These are phyloP conservation scores for Phytophthora aleatoria DNA, from an alignment of 352 stramenopile species.

Conservation along the genomic window DNA sequence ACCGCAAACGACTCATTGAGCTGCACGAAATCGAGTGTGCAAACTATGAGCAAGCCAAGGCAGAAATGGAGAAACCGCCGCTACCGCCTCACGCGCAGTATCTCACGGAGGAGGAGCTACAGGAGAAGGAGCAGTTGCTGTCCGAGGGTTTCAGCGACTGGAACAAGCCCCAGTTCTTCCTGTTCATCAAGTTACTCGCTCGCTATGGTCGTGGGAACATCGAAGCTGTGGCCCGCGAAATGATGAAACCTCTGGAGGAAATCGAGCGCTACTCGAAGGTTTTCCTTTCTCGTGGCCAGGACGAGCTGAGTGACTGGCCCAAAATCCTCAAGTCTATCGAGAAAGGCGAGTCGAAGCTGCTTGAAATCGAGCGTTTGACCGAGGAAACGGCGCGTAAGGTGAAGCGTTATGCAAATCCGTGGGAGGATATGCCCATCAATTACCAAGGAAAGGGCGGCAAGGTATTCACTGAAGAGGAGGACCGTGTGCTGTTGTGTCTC, in stretches of 20 bases:
- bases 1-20: slow-evolving; percentile 76
- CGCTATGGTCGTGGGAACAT: slow-evolving; percentile 81
- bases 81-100: slow-evolving; percentile 77
- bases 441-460: slow-evolving; percentile 92
- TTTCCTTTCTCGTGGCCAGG: slow-evolving; percentile 72
- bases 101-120: slow-evolving; percentile 82
- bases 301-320: slow-evolving; percentile 80
- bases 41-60: slow-evolving; percentile 82
- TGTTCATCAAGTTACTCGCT: slow-evolving; percentile 86
- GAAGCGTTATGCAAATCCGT: slow-evolving; percentile 78
- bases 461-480: slow-evolving; percentile 97
- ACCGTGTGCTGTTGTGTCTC: slow-evolving; percentile 97
- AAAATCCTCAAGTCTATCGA: slow-evolving; percentile 90
- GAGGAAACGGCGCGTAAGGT: slow-evolving; percentile 81
- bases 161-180: slow-evolving; percentile 89
- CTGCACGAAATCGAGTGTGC: slow-evolving; percentile 83
- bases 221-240: slow-evolving; percentile 79
- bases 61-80: slow-evolving; percentile 76
- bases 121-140: slow-evolving; percentile 94
- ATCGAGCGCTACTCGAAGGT: slow-evolving; percentile 67
- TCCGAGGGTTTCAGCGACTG: slow-evolving; percentile 83
- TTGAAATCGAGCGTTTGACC: slow-evolving; percentile 85
- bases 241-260: slow-evolving; percentile 83
- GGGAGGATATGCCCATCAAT: slow-evolving; percentile 89
- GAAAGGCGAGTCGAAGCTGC: slow-evolving; percentile 86